These are phyloP conservation scores for Talaromyces sp. DNA, from an alignment of 2,329 filamentous ascomycete species.

Conservation along the genomic window DNA sequence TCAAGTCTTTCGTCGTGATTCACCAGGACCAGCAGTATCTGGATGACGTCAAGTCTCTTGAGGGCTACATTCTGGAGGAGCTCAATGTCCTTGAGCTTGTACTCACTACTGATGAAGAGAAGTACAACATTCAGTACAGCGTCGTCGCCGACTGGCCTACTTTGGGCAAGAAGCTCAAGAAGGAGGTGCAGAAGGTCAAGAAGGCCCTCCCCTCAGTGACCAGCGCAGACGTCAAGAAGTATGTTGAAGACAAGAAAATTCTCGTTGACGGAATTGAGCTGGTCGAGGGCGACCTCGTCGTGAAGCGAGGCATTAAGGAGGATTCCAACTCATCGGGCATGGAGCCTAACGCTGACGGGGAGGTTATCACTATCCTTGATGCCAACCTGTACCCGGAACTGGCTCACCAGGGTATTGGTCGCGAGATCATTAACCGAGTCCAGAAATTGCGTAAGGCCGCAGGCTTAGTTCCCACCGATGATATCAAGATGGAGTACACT, in stretches of 20 bases:
- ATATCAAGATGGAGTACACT: constrained; percentile 91
- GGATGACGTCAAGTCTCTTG: constrained; percentile 80
- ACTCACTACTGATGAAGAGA: constrained; percentile 81
- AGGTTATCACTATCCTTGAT: constrained; percentile 91
- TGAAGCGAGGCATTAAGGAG: constrained; percentile 77
- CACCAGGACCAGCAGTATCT: constrained; percentile 82
- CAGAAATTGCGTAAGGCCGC: constrained; percentile 94
- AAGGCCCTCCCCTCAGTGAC: constrained; percentile 80
- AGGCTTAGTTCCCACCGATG: constrained; percentile 85
- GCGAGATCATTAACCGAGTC: constrained; percentile 91
- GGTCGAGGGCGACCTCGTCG: constrained; percentile 77
- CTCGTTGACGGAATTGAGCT: constrained; percentile 84
- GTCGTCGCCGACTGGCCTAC: constrained; percentile 91
- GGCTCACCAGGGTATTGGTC: constrained; percentile 81
- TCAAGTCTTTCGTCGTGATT: constrained; percentile 87
- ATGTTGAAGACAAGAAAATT: constrained; percentile 72
- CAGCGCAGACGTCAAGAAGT: constrained; percentile 79
- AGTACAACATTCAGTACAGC: constrained; percentile 90
- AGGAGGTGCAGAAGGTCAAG: constrained; percentile 88
- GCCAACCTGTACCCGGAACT: constrained; percentile 80
- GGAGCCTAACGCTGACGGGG: constrained; percentile 85
- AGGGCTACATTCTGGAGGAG: constrained; percentile 89
- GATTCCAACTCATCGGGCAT: constrained; percentile 71
- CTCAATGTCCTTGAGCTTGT: constrained; percentile 86
- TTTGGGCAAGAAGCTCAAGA: constrained; percentile 95